A percentile compares a stretch with the other conserved stretches of the same genome.
Evolutionary conservation across 257 asterid genomes (phyloP).

Genomic region (Solanum chaucha): DNA sequence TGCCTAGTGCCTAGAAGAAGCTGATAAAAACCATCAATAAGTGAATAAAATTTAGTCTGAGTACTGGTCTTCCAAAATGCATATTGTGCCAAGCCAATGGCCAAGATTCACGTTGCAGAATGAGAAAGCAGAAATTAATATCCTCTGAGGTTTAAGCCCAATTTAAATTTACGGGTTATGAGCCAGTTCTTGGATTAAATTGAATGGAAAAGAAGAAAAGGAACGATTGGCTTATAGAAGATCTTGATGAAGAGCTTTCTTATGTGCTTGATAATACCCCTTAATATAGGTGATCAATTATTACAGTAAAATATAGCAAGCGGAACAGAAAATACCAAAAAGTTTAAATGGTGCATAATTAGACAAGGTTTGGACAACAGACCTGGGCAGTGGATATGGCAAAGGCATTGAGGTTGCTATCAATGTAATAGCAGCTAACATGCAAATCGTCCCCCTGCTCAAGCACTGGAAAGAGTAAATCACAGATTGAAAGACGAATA

Average conservation of each 20-base stretch:
- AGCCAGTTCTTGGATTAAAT: background rate
- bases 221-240: background rate
- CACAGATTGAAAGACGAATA: background rate
- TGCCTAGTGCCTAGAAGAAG: background rate
- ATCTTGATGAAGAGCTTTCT: background rate
- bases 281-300: background rate
- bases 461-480: background rate
- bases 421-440: constrained; percentile 77
- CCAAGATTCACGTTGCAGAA: background rate
- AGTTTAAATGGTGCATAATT: background rate
- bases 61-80: background rate
- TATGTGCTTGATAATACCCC: background rate
- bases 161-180: background rate
- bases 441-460: constrained; percentile 66
- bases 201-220: background rate
- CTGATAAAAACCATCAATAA: background rate
- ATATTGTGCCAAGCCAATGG: background rate
- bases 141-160: background rate
- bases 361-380: background rate
- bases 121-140: background rate
- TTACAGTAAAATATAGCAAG: background rate
- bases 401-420: constrained; percentile 52
- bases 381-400: constrained; percentile 90
- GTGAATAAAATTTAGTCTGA: background rate
- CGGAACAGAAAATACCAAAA: background rate